phyloP scores from a whole-genome alignment of 441 rosid species.

The Erysimum cheiri region DNA sequence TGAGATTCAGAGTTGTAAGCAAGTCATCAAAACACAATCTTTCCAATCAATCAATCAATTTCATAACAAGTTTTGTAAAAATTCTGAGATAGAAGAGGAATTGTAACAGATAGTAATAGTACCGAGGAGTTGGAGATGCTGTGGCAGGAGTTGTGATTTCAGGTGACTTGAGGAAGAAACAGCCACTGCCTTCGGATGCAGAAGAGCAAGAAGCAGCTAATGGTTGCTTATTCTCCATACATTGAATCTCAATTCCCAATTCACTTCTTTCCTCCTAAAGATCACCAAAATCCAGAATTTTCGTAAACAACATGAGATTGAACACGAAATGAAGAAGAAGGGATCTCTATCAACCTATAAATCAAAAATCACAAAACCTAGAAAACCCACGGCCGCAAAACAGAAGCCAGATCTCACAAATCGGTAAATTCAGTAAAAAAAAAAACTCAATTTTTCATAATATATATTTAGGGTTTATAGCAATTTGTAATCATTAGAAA shows the following conservation, averaged over 20 bases:
- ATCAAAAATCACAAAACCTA: conserved; percentile 22
- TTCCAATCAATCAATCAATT: background rate
- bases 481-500: conserved; percentile 3
- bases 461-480: conserved; percentile 59
- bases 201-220: conserved; percentile 74
- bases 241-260: conserved; percentile 56
- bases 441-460: conserved; percentile 11
- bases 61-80: background rate
- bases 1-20: background rate
- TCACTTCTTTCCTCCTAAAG: conserved; percentile 60
- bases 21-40: conserved; percentile 1
- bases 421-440: conserved; percentile 41
- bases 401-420: conserved; percentile 61
- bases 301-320: background rate
- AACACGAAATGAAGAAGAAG: background rate
- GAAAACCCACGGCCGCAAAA: conserved; percentile 10
- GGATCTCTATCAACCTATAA: background rate
- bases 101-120: background rate
- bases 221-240: conserved; percentile 84
- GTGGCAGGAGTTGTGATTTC: conserved; percentile 65
- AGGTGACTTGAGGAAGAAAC: conserved; percentile 71
- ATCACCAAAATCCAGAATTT: conserved; percentile 5
- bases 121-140: conserved; percentile 76
- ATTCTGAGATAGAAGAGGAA: conserved; percentile 1
- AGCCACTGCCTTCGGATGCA: conserved; percentile 76